Evolutionary conservation across 495 filamentous ascomycete genomes (phyloP).

Genomic region (Lepraria neglecta): DNA sequence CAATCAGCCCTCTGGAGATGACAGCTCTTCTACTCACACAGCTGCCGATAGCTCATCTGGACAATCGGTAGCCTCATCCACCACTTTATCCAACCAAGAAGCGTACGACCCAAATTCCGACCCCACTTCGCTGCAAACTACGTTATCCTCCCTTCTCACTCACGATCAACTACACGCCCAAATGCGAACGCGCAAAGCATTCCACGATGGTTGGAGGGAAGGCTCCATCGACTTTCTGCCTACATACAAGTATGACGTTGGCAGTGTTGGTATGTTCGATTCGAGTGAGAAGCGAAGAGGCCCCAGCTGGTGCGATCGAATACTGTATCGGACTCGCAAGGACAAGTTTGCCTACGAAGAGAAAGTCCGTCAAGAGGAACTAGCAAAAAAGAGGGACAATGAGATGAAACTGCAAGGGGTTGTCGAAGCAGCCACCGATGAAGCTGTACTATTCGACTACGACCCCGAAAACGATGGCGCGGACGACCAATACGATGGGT

Average conservation of each 20-base stretch:
- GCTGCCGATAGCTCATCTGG: neutral
- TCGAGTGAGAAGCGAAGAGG: conserved; percentile 87
- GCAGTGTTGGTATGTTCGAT: conserved; percentile 89
- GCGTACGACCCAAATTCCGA: conserved; percentile 46
- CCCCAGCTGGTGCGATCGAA: conserved; percentile 98
- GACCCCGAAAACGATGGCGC: conserved; percentile 57
- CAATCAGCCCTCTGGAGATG: conserved; percentile 12
- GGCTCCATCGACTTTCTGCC: conserved; percentile 83
- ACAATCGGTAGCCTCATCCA: conserved; percentile 10
- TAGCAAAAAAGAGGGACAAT: conserved; percentile 64
- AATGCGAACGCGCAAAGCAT: conserved; percentile 66
- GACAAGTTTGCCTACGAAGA: conserved; percentile 66
- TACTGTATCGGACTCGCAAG: conserved; percentile 71
- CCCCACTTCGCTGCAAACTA: conserved; percentile 70
- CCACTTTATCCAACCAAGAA: conserved; percentile 6
- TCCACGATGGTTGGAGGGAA: conserved; percentile 88
- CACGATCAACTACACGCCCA: conserved; percentile 83
- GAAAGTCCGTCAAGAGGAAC: conserved; percentile 56
- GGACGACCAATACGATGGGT: conserved; percentile 51
- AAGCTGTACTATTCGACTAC: conserved; percentile 84
- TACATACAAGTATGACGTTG: conserved; percentile 94
- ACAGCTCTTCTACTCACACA: conserved; percentile 11
- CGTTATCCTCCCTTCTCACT: conserved; percentile 72
- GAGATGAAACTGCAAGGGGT: conserved; percentile 78
- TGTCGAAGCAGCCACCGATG: conserved; percentile 63